Base-by-base conservation (phyloP, 2,329 filamentous ascomycete species). In the Ophiognomonia clavigignenti-juglandacearum region DNA sequence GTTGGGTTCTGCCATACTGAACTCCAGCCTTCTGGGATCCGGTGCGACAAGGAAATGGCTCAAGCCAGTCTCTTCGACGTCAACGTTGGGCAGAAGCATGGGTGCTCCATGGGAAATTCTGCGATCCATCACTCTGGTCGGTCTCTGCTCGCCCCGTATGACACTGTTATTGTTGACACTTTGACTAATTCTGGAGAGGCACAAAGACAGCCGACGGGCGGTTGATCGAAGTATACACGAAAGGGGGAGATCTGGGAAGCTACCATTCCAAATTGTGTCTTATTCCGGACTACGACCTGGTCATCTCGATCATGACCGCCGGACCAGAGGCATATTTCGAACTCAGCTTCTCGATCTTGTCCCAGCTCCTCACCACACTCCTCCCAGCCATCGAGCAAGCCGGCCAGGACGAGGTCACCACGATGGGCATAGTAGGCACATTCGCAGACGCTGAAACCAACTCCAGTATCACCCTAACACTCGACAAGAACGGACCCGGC, bases 171-270 rank as follows among this genome's bases (percentile, higher is more conserved):
- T n/a, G n/a, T n/a, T n/a, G n/a, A n/a, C n/a, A n/a, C n/a, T n/a
- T n/a, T n/a, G n/a, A n/a, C n/a, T n/a, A n/a, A n/a, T n/a, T n/a
- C n/a, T n/a, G n/a, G n/a, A n/a, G n/a, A n/a, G n/a, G n/a, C 13
- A 13, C 10, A 20, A 29, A 43, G 34, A 65, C 65, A 5, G 52
- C 57, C 0, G 66, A 69, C 48, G 61, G 64, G 22, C 66, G 69
- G 4, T 53, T 70, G 1, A 57, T 74, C 13, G 71, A 76, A 22
- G 43, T 76, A 2, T 74, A 74, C 57, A 67, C 68, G 20, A 77
- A 77, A 55, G 59, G 55, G 3, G 74, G 73, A 3, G 67, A 69
- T 46, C 51, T 73, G 3, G 65, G 67, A 14, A 45, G 57, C 13
- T 76, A 74, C 56, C 64, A 68, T 53, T 55, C 65, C 3, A 53